Conservation (phyloP, 208 protist species). For the Herpetomonas tarakana region DNA sequence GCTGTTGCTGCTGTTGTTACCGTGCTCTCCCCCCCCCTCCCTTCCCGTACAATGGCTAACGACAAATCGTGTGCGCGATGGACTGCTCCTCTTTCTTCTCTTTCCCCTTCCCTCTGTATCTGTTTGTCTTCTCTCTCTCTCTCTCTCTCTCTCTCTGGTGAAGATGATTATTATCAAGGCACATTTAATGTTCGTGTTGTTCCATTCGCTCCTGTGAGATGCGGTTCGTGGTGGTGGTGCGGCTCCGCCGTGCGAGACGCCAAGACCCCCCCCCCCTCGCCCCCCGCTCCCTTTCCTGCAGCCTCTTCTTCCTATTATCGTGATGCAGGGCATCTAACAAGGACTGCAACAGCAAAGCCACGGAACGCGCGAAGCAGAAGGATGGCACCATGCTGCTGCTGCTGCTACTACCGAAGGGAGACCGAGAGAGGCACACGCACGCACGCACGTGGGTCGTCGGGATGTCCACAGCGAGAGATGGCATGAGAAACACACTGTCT, state of each 20-base stretch:
- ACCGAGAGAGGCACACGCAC: too few relatives aligned
- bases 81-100: constrained; percentile 2
- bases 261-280: background rate
- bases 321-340: background rate
- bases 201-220: constrained; percentile 1
- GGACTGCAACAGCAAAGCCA: too few relatives aligned
- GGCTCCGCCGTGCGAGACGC: too few relatives aligned
- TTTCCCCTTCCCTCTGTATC: constrained; percentile 10
- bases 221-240: background rate
- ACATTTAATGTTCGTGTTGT: constrained; percentile 5
- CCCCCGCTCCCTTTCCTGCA: background rate
- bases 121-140: constrained; percentile 4
- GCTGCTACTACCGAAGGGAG: too few relatives aligned
- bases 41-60: too few relatives aligned
- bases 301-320: constrained; percentile 9
- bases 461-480: too few relatives aligned
- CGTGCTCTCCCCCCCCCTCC: too few relatives aligned
- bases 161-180: constrained; percentile 2
- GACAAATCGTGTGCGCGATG: too few relatives aligned
- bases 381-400: too few relatives aligned
- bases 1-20: background rate
- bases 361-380: too few relatives aligned
- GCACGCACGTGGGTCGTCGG: too few relatives aligned
- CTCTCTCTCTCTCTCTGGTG: constrained; percentile 7
- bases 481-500: too few relatives aligned